Base-by-base conservation (phyloP, 257 asterid genomes). In the Fraxinus americana region DNA sequence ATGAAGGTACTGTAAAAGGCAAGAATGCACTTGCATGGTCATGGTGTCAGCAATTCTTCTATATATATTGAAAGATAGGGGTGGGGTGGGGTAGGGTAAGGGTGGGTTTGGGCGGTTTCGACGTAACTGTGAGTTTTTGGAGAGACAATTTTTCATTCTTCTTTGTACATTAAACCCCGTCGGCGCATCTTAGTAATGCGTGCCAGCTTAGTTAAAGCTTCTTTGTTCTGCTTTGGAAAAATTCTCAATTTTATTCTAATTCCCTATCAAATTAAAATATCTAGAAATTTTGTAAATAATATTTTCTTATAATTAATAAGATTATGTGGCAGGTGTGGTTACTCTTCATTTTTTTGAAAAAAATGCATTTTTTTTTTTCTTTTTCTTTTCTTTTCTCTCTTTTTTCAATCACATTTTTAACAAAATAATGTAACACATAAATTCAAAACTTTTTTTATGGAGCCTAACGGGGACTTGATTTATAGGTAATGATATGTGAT, bases 121-220 rank as follows among this genome's bases (percentile, higher is more conserved):
- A 43, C 66, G 17, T 41, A 11, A 4, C 23, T 23, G 23, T 43
- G 25, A 45, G 52, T 25, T 13, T 12, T 45, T n/a, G 4, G 17
- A 30, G 61, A 19, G 67, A 27, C 1, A 35, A 30, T 48, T 72
- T n/a, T n/a, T n/a, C n/a, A n/a, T n/a, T n/a, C 45, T 43, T 72
- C 21, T 1, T 9, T 14, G 65, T n/a, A 3, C 57, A 21, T 45
- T 0, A 72, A 69, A 27, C 34, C 75, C 34, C 39, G n/a, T 29
- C 63, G 39, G 65, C n/a, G 71, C 43, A 73, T 74, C 72, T 71
- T 69, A 35, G 72, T 73, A 82, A 75, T 79, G 88, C 79, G 81
- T 77, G 91, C 83, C 86, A 84, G 86, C 69, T 65, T 43, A 25
- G 59, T 59, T 67, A 39, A 41, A 35, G 74, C 48, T 50, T 76